phyloP scores from a whole-genome alignment of 108 stramenopile species.

The Nitzschia putrida region DNA sequence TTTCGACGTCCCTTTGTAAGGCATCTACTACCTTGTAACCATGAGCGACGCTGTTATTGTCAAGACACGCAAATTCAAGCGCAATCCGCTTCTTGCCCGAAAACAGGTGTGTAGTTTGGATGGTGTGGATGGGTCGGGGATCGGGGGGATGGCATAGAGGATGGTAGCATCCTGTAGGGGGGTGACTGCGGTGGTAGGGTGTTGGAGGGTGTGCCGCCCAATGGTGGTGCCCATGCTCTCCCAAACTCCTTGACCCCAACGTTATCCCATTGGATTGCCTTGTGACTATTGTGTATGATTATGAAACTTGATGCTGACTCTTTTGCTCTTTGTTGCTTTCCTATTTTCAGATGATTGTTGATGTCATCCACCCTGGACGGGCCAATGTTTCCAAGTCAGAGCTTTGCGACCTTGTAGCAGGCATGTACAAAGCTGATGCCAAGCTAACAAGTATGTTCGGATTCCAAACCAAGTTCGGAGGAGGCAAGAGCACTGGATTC shows the following conservation, averaged over 20 bases:
- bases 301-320: background rate
- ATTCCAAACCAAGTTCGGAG: conserved; percentile 97
- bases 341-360: conserved; percentile 85
- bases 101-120: conserved; percentile 86
- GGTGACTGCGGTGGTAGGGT: background rate
- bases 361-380: conserved; percentile 96
- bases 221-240: background rate
- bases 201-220: background rate
- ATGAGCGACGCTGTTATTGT: conserved; percentile 86
- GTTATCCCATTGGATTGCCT: background rate
- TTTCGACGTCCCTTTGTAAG: background rate
- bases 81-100: conserved; percentile 95
- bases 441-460: conserved; percentile 89
- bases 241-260: background rate
- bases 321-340: background rate
- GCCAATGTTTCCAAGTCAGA: conserved; percentile 93
- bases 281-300: background rate
- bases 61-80: conserved; percentile 98
- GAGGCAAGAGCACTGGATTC: conserved; percentile 97
- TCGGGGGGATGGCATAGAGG: background rate
- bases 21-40: conserved; percentile 11
- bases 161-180: no score
- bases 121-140: background rate
- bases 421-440: conserved; percentile 94
- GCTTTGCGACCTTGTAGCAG: conserved; percentile 89